Base-by-base conservation (phyloP, 768 basidiomycete genomes). In the Harrya chromipes region DNA sequence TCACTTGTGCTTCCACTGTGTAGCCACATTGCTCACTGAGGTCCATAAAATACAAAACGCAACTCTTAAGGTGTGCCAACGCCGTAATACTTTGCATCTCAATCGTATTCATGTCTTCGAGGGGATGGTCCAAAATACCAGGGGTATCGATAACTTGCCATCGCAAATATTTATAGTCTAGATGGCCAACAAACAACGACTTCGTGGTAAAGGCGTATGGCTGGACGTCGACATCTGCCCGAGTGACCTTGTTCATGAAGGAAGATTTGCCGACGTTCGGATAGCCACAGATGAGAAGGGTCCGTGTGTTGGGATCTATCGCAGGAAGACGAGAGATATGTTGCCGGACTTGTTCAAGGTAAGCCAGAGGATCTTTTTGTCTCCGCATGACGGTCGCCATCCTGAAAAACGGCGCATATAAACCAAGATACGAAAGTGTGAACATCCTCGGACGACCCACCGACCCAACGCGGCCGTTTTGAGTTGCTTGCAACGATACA, bases 121-220 rank as follows among this genome's bases (percentile, higher is more conserved):
- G 77, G 2, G 95, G 94, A 69, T 98, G 97, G 67, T 99, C 97
- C 57, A 99, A 79, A 51, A 99, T 87, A 51, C 97, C 97, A 2
- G 97, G 97, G 35, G 97, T 99, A 77, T 99, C 97, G 62, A 99
- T 97, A 43, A 99, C 95, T 70, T 99, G 97, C 97, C 97, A 99
- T 53, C 97, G 85, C 60, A 99, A 79, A 74, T 99, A 99, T 65
- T 94, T 95, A 78, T 99, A 97, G 70, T 99, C 97, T 66, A 98
- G 78, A 72, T 99, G 97, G 1, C 97, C 97, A 61, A 99, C 90
- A 66, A 98, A 98, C 45, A 99, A 87, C 0, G 91, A 94, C 71
- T 97, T 98, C 26, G 97, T 99, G 40, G 97, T 99, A 76, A 99
- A 99, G 1, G 97, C 97, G 65, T 98, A 99, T 33, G 95, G 95